phyloP scores from a whole-genome alignment of 345 rosid species.

The Lumnitzera littorea region DNA sequence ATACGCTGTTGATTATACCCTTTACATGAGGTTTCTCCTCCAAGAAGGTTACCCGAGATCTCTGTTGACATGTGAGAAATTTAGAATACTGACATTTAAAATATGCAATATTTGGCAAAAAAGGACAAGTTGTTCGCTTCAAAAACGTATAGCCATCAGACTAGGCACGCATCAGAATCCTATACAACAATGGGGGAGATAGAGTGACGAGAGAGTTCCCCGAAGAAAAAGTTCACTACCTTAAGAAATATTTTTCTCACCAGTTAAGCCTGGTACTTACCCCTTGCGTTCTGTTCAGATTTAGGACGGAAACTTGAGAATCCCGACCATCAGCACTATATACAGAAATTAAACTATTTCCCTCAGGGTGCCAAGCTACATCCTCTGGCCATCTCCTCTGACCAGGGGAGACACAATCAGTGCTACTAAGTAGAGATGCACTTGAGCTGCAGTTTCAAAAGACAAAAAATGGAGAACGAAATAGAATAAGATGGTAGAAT shows the following conservation, averaged over 20 bases:
- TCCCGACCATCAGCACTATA: constrained; percentile 76
- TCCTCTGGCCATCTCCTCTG: constrained; percentile 97
- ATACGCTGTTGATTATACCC: constrained; percentile 75
- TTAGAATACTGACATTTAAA: background rate
- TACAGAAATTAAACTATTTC: constrained; percentile 56
- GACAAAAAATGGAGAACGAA: background rate
- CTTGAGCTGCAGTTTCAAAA: constrained; percentile 40
- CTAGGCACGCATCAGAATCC: no score
- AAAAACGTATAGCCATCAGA: background rate
- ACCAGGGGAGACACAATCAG: constrained; percentile 54
- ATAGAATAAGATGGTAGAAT: background rate
- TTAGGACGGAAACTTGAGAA: constrained; percentile 72
- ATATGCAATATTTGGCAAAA: background rate
- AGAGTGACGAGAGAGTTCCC: no score
- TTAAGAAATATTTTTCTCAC: background rate
- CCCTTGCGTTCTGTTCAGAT: constrained; percentile 61
- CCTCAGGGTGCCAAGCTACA: constrained; percentile 84
- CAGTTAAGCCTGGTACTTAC: constrained; percentile 29
- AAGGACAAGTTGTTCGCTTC: constrained; percentile 3
- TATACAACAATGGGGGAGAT: no score
- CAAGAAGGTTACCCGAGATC: constrained; percentile 49
- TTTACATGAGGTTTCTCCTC: constrained; percentile 77
- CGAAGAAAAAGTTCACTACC: background rate
- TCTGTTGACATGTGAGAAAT: constrained; percentile 25
- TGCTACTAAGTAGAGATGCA: constrained; percentile 64